Percentiles rank a stretch among this genome's conserved stretches.
Evolutionary conservation across 2,329 filamentous ascomycete species (phyloP).

Genomic region (Geosmithia flava): DNA sequence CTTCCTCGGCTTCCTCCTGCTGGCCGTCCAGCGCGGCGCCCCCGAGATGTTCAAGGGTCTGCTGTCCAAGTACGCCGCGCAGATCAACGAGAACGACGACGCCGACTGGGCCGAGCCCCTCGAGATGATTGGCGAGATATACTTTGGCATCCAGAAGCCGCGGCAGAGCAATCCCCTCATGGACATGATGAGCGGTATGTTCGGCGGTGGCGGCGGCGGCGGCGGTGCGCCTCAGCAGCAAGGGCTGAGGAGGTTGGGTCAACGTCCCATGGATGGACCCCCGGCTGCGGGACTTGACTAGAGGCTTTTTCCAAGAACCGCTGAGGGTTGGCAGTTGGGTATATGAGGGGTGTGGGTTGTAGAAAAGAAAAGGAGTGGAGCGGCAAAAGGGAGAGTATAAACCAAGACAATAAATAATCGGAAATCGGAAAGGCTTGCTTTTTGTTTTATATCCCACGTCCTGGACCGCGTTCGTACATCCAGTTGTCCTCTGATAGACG

Average conservation of each 20-base stretch:
- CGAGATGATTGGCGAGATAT: constrained; percentile 87
- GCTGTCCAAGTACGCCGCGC: constrained; percentile 64
- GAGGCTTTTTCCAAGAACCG: constrained; percentile 1
- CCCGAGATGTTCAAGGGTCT: constrained; percentile 75
- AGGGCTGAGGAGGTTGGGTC: constrained; percentile 23
- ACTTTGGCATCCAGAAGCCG: constrained; percentile 84
- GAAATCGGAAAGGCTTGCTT: too few relatives aligned
- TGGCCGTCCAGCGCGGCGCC: constrained; percentile 69
- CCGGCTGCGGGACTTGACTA: constrained; percentile 49
- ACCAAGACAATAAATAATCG: background rate
- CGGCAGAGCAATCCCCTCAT: constrained; percentile 84
- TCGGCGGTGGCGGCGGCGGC: constrained; percentile 70
- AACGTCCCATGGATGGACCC: constrained; percentile 33
- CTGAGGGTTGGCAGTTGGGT: too few relatives aligned
- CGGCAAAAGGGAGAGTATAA: constrained; percentile 4
- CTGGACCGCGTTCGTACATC: constrained; percentile 69
- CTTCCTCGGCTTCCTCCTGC: constrained; percentile 74
- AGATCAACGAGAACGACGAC: constrained; percentile 60
- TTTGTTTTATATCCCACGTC: constrained; percentile 16
- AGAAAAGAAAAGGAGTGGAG: too few relatives aligned
- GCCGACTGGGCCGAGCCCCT: constrained; percentile 70
- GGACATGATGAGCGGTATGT: constrained; percentile 96
- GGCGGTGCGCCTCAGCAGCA: constrained; percentile 23
- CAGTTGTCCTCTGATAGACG: constrained; percentile 73
- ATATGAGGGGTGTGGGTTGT: too few relatives aligned